Evolutionary conservation across 192 early-diverging fungal genomes (phyloP).

Genomic region (Coemansia sp.): DNA sequence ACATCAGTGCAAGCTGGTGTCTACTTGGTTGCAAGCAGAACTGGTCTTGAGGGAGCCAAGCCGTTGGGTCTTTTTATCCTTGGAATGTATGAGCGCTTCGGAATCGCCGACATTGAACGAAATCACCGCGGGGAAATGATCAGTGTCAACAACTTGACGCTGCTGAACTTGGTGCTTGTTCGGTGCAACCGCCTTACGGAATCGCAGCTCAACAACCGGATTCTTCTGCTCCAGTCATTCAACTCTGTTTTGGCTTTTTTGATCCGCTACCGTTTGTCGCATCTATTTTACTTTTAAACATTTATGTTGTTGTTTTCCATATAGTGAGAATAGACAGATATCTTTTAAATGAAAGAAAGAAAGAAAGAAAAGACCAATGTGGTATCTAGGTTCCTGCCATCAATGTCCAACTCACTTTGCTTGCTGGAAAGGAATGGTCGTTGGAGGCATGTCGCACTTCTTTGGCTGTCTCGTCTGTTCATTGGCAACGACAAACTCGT

Average conservation of each 20-base stretch:
- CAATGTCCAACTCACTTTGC: slow-evolving; percentile 30
- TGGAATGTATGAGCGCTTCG: slow-evolving; percentile 28
- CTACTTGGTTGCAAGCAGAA: slow-evolving; percentile 46
- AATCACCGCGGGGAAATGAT: slow-evolving; percentile 42
- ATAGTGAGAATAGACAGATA: not conserved
- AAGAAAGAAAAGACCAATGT: not conserved
- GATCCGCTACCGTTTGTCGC: slow-evolving; percentile 78
- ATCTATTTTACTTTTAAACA: slow-evolving; percentile 72
- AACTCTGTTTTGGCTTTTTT: slow-evolving; percentile 73
- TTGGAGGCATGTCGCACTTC: slow-evolving; percentile 43
- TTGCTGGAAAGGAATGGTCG: slow-evolving; percentile 47
- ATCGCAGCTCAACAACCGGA: slow-evolving; percentile 53
- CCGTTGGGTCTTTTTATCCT: slow-evolving; percentile 35
- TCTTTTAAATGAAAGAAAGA: not conserved
- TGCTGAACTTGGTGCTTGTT: slow-evolving; percentile 89
- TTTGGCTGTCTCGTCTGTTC: slow-evolving; percentile 49
- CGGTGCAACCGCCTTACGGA: slow-evolving; percentile 75
- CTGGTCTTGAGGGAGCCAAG: slow-evolving; percentile 33
- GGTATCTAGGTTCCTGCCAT: not conserved
- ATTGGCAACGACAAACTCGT: slow-evolving; percentile 42
- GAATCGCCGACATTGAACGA: slow-evolving; percentile 37
- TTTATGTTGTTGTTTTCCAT: not conserved
- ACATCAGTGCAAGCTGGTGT: slow-evolving; percentile 1
- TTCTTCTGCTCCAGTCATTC: slow-evolving; percentile 69
- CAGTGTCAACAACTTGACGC: slow-evolving; percentile 85